Evolutionary conservation across 441 rosid genomes (phyloP).

Genomic region (Pelargonium australe): DNA sequence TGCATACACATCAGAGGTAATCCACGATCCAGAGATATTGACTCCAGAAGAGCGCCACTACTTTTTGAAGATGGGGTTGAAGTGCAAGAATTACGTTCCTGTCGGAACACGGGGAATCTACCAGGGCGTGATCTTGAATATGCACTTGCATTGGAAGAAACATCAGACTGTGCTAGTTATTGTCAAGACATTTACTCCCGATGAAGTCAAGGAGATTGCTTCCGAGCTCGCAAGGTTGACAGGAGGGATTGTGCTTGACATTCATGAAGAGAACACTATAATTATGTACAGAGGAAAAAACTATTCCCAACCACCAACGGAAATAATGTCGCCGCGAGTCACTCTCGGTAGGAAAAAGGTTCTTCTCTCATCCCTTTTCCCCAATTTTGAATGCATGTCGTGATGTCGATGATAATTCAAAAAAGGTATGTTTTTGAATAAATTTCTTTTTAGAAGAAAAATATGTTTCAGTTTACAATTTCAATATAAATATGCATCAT

Average conservation of each 20-base stretch:
- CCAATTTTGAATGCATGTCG: neutral
- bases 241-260: conserved; percentile 83
- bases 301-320: conserved; percentile 89
- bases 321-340: conserved; percentile 85
- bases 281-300: conserved; percentile 96
- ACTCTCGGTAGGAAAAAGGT: conserved; percentile 90
- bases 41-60: conserved; percentile 91
- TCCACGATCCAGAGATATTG: conserved; percentile 88
- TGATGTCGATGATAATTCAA: no score
- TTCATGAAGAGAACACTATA: conserved; percentile 73
- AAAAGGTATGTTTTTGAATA: no score
- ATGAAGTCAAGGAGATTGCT: conserved; percentile 87
- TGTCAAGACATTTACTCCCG: conserved; percentile 75
- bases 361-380: conserved; percentile 3
- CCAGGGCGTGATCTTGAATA: conserved; percentile 92
- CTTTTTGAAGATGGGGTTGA: conserved; percentile 82
- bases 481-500: no score
- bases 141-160: conserved; percentile 99
- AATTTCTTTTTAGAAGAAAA: no score
- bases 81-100: conserved; percentile 90
- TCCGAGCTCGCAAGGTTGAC: conserved; percentile 71
- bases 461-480: neutral
- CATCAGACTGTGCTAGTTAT: conserved; percentile 83
- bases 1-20: conserved; percentile 51
- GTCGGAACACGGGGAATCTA: conserved; percentile 84